A percentile compares a stretch with the other conserved stretches of the same genome.
Evolutionary conservation across 2,329 filamentous ascomycete species (phyloP).

Genomic region (Aspergillus pseudoviridinutans): DNA sequence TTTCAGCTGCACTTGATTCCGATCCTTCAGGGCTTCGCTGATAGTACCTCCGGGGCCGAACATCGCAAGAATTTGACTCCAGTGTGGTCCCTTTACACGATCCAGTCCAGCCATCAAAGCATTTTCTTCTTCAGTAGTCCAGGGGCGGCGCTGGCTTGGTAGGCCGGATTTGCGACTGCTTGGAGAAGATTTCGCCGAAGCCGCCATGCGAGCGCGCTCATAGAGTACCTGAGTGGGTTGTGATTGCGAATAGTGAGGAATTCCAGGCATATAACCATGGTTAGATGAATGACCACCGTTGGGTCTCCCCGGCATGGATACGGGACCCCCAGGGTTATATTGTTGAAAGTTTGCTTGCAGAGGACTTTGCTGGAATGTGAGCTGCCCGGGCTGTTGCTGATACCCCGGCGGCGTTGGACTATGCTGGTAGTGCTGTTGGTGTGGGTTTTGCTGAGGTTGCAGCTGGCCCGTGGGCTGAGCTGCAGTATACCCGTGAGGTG

Average conservation of each 20-base stretch:
- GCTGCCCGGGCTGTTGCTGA: slow-evolving; percentile 27
- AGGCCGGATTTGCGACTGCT: slow-evolving; percentile 50
- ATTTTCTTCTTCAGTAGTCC: slow-evolving; percentile 86
- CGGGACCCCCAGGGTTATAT: slow-evolving; percentile 33
- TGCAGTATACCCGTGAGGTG: slow-evolving; percentile 32
- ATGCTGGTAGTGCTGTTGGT: slow-evolving; percentile 30
- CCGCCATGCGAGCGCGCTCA: slow-evolving; percentile 53
- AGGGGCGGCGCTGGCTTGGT: slow-evolving; percentile 66
- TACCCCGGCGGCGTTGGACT: slow-evolving; percentile 36
- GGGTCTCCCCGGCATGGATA: slow-evolving; percentile 26
- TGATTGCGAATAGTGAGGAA: slow-evolving; percentile 45
- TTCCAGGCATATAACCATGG: slow-evolving; percentile 43
- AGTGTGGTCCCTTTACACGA: slow-evolving; percentile 84
- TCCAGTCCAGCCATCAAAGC: slow-evolving; percentile 85
- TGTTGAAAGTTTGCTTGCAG: slow-evolving; percentile 41
- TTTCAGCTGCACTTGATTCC: slow-evolving; percentile 87
- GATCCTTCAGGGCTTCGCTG: slow-evolving; percentile 78
- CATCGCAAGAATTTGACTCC: slow-evolving; percentile 83
- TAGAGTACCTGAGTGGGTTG: slow-evolving; percentile 55
- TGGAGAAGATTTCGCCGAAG: slow-evolving; percentile 53
- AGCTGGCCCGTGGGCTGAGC: slow-evolving; percentile 27
- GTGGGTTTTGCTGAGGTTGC: slow-evolving; percentile 16
- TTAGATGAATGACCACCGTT: slow-evolving; percentile 32
- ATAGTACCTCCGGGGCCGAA: slow-evolving; percentile 77
- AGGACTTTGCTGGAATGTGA: slow-evolving; percentile 39